These are phyloP conservation scores for Hypoxylon rickii DNA, from an alignment of 495 filamentous ascomycete species.

Conservation along the genomic window DNA sequence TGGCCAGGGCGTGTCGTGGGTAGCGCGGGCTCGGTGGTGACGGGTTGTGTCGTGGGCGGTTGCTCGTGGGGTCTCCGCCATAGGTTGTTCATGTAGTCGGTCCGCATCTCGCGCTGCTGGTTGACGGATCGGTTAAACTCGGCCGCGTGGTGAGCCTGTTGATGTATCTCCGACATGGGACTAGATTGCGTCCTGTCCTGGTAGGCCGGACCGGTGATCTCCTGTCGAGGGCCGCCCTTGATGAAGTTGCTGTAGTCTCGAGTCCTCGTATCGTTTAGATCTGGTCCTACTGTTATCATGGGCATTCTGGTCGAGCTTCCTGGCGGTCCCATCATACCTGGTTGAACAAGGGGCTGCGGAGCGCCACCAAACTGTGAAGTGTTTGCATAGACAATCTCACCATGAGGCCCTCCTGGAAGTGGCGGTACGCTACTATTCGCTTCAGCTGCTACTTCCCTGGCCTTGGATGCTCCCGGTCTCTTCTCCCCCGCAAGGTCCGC, in stretches of 20 bases:
- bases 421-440: constrained; percentile 52
- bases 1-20: constrained; percentile 54
- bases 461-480: constrained; percentile 87
- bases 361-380: constrained; percentile 63
- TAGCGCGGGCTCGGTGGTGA: constrained; percentile 48
- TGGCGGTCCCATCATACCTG: constrained; percentile 68
- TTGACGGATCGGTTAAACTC: constrained; percentile 87
- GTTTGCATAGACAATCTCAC: constrained; percentile 83
- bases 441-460: constrained; percentile 76
- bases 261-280: constrained; percentile 75
- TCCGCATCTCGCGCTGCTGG: constrained; percentile 72
- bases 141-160: constrained; percentile 83
- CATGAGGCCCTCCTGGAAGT: constrained; percentile 63
- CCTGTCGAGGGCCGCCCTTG: constrained; percentile 75
- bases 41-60: constrained; percentile 59
- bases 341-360: constrained; percentile 70
- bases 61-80: constrained; percentile 80
- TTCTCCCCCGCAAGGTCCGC: constrained; percentile 97
- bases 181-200: constrained; percentile 83
- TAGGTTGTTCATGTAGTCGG: constrained; percentile 73
- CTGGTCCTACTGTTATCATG: constrained; percentile 80
- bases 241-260: constrained; percentile 83
- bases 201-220: constrained; percentile 86
- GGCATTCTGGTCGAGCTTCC: constrained; percentile 72
- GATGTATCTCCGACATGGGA: constrained; percentile 79